A percentile compares a stretch with the other conserved stretches of the same genome.
Evolutionary conservation across 2,329 filamentous ascomycete genomes (phyloP).

Genomic region (Monilinia aucupariae): DNA sequence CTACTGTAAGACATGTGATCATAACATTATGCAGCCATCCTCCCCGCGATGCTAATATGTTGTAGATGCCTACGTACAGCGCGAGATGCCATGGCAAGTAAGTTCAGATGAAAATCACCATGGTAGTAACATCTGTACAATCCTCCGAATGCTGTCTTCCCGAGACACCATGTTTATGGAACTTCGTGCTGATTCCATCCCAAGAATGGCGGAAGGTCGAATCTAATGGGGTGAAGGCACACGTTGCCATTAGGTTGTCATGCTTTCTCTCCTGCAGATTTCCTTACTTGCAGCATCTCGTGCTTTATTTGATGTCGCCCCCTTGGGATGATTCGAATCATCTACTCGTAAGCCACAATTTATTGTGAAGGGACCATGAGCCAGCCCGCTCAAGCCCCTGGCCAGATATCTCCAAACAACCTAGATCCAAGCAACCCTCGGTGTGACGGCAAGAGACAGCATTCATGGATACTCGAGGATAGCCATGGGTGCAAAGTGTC

Average conservation of each 20-base stretch:
- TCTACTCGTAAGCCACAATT: slow-evolving; percentile 13
- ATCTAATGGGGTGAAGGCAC: neutral
- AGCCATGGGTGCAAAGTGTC: slow-evolving; percentile 13
- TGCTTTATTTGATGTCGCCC: slow-evolving; percentile 6
- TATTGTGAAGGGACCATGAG: slow-evolving; percentile 1
- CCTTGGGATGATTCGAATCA: neutral
- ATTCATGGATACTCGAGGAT: slow-evolving; percentile 5
- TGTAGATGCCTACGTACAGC: neutral
- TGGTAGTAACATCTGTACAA: slow-evolving; percentile 10
- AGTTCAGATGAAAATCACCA: slow-evolving; percentile 13
- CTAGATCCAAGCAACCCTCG: slow-evolving; percentile 9
- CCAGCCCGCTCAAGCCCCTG: slow-evolving; percentile 4
- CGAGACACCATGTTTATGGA: slow-evolving; percentile 14
- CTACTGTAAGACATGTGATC: slow-evolving; percentile 17
- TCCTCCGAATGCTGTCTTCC: slow-evolving; percentile 5
- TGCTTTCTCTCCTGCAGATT: slow-evolving; percentile 12
- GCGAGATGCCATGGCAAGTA: slow-evolving; percentile 13
- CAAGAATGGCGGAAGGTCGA: neutral
- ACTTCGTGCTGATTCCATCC: neutral
- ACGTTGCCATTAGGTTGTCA: slow-evolving; percentile 2
- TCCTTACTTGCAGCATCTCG: slow-evolving; percentile 11
- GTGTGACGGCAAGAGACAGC: neutral
- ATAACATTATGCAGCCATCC: slow-evolving; percentile 15
- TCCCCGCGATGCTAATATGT: slow-evolving; percentile 4
- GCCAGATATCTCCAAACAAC: slow-evolving; percentile 10